Percentiles rank a stretch among this genome's conserved stretches.
These are phyloP conservation scores for Citeromyces matritensis DNA, from an alignment of 805 yeast genomes.

Conservation along the genomic window DNA sequence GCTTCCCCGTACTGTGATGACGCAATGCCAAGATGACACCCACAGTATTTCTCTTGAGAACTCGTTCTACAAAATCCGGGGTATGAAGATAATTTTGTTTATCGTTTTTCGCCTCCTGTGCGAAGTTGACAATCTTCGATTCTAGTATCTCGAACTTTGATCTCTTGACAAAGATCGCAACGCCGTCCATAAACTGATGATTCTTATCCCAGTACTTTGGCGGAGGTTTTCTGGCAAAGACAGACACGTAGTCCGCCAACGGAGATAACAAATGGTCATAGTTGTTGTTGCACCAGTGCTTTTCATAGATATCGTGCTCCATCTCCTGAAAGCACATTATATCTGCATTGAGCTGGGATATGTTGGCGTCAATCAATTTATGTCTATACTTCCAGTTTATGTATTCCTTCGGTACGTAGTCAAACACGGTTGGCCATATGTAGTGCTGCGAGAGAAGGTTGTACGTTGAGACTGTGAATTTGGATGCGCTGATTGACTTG, in stretches of 20 bases:
- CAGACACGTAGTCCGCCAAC: conserved; percentile 21
- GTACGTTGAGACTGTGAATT: conserved; percentile 17
- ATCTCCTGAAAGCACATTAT: conserved; percentile 48
- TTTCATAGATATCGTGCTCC: conserved; percentile 23
- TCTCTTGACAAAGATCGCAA: conserved; percentile 35
- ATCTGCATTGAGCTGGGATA: conserved; percentile 24
- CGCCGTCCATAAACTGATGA: conserved; percentile 40
- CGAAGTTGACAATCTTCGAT: conserved; percentile 15
- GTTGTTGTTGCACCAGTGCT: conserved; percentile 17
- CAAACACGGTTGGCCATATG: conserved; percentile 43
- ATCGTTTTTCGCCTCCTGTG: conserved; percentile 12
- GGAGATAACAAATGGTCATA: conserved; percentile 3
- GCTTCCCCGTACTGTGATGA: conserved; percentile 23
- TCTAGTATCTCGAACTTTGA: conserved; percentile 26
- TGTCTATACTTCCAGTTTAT: conserved; percentile 36
- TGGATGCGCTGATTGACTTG: too few species aligned
- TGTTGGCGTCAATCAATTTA: conserved; percentile 20
- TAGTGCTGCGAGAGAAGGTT: conserved; percentile 26
- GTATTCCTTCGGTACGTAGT: conserved; percentile 28
- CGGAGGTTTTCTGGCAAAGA: conserved; percentile 30
- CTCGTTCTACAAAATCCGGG: conserved; percentile 16
- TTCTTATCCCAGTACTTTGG: conserved; percentile 38
- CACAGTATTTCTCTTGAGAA: conserved; percentile 37
- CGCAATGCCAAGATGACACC: conserved; percentile 32
- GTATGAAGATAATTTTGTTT: conserved; percentile 15